phyloP scores from a whole-genome alignment of 805 yeast species.

The Brettanomyces sp. region DNA sequence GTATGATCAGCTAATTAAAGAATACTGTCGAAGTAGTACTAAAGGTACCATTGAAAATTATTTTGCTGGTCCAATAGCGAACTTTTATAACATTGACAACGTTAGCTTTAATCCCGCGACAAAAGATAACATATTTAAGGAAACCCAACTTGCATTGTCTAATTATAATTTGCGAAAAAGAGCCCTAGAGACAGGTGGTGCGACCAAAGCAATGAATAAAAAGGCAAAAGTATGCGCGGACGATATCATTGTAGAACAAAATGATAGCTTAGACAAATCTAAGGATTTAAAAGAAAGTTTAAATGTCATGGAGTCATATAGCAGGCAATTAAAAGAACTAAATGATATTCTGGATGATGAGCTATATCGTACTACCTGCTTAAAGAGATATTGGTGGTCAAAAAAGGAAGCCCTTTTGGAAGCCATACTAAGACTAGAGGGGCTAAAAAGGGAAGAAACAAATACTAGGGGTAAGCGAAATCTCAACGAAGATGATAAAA shows the following conservation, averaged over 20 bases:
- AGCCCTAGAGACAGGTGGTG: constrained; percentile 3
- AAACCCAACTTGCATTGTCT: constrained; percentile 6
- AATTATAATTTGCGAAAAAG: constrained; percentile 1
- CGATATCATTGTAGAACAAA: not conserved
- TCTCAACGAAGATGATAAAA: too few species aligned
- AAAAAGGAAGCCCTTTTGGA: constrained; percentile 6
- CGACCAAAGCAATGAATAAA: not conserved
- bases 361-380: constrained; percentile 9
- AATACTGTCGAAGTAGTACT: constrained; percentile 3
- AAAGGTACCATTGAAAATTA: not conserved
- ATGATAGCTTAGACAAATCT: not conserved
- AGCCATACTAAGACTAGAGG: not conserved
- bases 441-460: not conserved
- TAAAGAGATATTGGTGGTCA: constrained; percentile 17
- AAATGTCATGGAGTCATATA: constrained; percentile 14
- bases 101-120: constrained; percentile 9
- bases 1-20: constrained; percentile 8
- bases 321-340: constrained; percentile 11
- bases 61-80: constrained; percentile 4
- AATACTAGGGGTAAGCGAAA: not conserved
- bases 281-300: constrained; percentile 7
- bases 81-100: constrained; percentile 8
- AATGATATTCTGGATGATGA: constrained; percentile 13
- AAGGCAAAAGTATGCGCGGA: constrained; percentile 5
- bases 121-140: constrained; percentile 4